These are phyloP conservation scores for Yamadazyma epiphylla DNA, from an alignment of 1,139 yeast genomes.

Conservation along the genomic window DNA sequence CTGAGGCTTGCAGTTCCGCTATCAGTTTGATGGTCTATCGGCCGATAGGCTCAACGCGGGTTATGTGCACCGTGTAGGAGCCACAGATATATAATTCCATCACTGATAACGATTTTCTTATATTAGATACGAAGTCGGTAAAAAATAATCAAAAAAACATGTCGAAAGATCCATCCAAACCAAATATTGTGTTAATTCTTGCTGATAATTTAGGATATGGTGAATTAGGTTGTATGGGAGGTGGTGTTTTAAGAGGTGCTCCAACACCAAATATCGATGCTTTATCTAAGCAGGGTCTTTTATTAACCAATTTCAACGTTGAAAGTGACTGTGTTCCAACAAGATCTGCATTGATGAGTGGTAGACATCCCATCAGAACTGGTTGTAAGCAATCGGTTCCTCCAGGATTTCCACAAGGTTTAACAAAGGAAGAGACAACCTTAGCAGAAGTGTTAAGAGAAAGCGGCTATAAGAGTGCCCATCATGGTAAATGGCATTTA, in stretches of 20 bases:
- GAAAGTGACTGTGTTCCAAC: conserved; percentile 3
- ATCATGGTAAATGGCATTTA: conserved; percentile 1
- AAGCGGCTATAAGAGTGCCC: conserved; percentile 1
- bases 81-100: too few relatives aligned
- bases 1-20: too few relatives aligned
- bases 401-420: conserved; percentile 1
- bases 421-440: conserved; percentile 1
- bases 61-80: neutral
- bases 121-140: neutral
- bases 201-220: conserved; percentile 2
- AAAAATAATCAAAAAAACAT: neutral
- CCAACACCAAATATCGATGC: conserved; percentile 2
- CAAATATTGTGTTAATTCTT: conserved; percentile 1
- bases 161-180: conserved; percentile 1
- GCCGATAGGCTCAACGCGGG: neutral
- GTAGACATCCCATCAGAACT: conserved; percentile 1
- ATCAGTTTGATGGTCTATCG: too few relatives aligned
- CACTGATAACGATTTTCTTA: neutral
- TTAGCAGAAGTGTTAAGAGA: conserved; percentile 1
- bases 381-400: conserved; percentile 2
- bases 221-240: conserved; percentile 1
- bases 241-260: conserved; percentile 2
- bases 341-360: conserved; percentile 1
- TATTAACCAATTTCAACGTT: conserved; percentile 1
- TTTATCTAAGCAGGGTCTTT: neutral